Evolutionary conservation across 495 filamentous ascomycete genomes (phyloP), one percentile per base, ranked within the genome.

Genomic region (Penicillium simplicissimum): DNA sequence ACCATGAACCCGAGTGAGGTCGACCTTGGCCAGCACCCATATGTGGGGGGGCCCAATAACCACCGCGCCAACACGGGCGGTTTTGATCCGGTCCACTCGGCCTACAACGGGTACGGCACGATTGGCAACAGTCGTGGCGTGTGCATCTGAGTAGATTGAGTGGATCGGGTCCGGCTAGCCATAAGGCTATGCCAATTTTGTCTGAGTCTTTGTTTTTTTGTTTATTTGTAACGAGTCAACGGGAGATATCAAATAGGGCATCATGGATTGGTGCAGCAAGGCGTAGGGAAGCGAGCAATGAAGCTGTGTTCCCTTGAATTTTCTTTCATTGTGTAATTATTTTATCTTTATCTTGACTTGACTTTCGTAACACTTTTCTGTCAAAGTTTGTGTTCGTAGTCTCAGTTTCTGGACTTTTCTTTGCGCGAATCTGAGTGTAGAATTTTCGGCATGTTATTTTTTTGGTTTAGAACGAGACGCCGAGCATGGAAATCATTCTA

Each of bases 1-100:
- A 69, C 77, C 7, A 76, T 80, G 71, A 72, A 80, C 33, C 73
- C 75, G 4, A 78, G 75, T 67, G 76, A 80, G 52, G 0, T 67
- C 75, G 17, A 70, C 67, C 54, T 70, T 73, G 43, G 74, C 49
- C 75, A 72, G 9, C 76, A 79, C 34, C 43, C 68, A 11, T 80
- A 72, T 48, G 49, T 64, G 5, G 66, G 68, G 8, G 54, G 76
- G 25, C 37, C 64, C 28, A 53, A 47, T 25, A 61, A 63, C 34
- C 67, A 72, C 13, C 71, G 73, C 21, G 59, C 70, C 3, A 70
- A 49, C 37, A 59, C 67, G 28, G 62, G 66, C 28, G 71, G 72
- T 17, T 79, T 72, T 59, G 75, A 79, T 31, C 68, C 77, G 0
- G 59, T 76, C 37, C 77, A 74, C 52, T 72, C 76, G 13, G 67